These are phyloP conservation scores for Dactylellina haptotyla DNA, from an alignment of 2,329 filamentous ascomycete genomes.

Conservation along the genomic window DNA sequence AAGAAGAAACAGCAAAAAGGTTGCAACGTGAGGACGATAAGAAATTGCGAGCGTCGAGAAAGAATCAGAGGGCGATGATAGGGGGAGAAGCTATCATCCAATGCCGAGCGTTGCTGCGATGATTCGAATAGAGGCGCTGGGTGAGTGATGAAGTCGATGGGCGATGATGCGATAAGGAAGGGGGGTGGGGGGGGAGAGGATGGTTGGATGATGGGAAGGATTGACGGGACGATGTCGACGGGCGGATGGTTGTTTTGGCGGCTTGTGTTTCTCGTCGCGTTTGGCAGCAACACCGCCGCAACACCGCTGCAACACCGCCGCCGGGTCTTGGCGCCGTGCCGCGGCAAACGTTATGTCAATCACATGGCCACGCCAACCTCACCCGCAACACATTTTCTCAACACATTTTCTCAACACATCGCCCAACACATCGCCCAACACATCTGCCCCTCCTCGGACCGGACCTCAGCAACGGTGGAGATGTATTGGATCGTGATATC, in stretches of 20 bases:
- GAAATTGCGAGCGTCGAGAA: neutral
- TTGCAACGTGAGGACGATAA: neutral
- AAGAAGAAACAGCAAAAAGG: neutral
- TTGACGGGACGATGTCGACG: constrained; percentile 6
- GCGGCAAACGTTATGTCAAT: neutral
- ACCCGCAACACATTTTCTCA: constrained; percentile 1
- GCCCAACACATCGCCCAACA: constrained; percentile 9
- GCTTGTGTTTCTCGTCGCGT: constrained; percentile 25
- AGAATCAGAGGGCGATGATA: neutral
- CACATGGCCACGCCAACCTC: neutral
- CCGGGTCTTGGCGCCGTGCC: neutral
- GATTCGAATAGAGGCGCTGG: no score
- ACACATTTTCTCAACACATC: neutral
- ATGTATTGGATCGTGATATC: neutral
- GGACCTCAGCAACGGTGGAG: neutral
- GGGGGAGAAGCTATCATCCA: constrained; percentile 11
- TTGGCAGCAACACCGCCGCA: neutral
- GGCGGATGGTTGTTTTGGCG: neutral
- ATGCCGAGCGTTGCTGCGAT: constrained; percentile 10
- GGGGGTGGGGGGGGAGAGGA: neutral
- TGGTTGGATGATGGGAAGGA: constrained; percentile 6
- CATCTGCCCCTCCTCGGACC: neutral
- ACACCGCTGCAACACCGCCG: neutral
- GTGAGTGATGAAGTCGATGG: no score
- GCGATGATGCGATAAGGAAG: constrained; percentile 17